Evolutionary conservation across 2,329 filamentous ascomycete species (phyloP).

Genomic region (Metarhizium album): DNA sequence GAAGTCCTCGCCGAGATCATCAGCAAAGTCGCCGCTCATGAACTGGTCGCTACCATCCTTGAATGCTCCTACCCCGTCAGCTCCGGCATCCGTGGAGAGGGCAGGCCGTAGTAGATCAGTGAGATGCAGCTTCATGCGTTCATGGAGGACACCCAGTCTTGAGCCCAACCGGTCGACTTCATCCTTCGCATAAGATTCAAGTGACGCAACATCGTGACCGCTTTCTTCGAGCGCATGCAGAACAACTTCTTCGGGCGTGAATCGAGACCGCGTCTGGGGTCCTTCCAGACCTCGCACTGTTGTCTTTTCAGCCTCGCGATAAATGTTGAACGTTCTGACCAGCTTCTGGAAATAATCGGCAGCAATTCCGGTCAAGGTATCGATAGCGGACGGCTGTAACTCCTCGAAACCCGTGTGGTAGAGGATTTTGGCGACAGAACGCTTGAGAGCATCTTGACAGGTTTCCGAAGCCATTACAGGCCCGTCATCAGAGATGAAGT

Average conservation of each 20-base stretch:
- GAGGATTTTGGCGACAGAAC: conserved; percentile 87
- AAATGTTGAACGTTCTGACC: conserved; percentile 66
- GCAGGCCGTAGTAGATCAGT: conserved; percentile 90
- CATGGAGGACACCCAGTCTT: conserved; percentile 76
- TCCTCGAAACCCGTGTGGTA: conserved; percentile 97
- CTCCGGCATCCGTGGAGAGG: conserved; percentile 59
- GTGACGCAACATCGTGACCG: conserved; percentile 66
- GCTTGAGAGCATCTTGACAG: conserved; percentile 74
- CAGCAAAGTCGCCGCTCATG: conserved; percentile 90
- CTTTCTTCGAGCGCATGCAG: conserved; percentile 78
- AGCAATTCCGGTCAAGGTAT: conserved; percentile 80
- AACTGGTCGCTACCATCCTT: conserved; percentile 97
- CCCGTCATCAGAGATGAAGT: conserved; percentile 80
- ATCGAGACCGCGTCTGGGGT: conserved; percentile 48
- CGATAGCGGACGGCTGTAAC: conserved; percentile 86
- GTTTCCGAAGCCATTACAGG: conserved; percentile 77
- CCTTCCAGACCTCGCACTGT: conserved; percentile 37
- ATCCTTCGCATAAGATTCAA: conserved; percentile 84
- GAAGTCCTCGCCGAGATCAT: conserved; percentile 96
- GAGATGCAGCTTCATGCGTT: conserved; percentile 87
- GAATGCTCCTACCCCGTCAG: conserved; percentile 83
- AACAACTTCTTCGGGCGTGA: conserved; percentile 74
- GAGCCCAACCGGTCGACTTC: conserved; percentile 78
- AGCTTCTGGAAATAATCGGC: conserved; percentile 84
- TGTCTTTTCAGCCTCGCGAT: conserved; percentile 72